These are phyloP conservation scores for Elsinoe arachidis DNA, from an alignment of 2,329 filamentous ascomycete species.

Conservation along the genomic window DNA sequence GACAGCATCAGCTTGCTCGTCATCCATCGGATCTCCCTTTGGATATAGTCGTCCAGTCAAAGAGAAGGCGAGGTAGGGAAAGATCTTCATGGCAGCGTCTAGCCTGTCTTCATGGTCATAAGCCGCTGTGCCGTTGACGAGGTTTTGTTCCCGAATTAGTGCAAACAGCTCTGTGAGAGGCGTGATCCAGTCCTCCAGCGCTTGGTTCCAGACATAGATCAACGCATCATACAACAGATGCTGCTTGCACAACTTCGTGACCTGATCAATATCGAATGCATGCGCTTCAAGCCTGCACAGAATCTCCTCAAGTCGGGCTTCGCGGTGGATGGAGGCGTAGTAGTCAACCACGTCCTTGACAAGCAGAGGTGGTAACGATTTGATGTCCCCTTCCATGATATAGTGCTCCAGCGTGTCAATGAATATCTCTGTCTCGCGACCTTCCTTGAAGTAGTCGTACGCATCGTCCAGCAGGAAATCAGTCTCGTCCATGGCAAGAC, in stretches of 20 bases:
- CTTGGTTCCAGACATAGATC: slow-evolving; percentile 94
- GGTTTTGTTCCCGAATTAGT: slow-evolving; percentile 38
- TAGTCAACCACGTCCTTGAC: slow-evolving; percentile 79
- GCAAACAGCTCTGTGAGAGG: slow-evolving; percentile 75
- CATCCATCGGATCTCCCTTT: slow-evolving; percentile 65
- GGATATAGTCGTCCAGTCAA: slow-evolving; percentile 89
- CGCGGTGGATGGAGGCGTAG: slow-evolving; percentile 67
- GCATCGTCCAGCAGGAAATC: slow-evolving; percentile 88
- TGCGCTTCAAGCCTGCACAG: slow-evolving; percentile 85
- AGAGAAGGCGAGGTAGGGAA: slow-evolving; percentile 86
- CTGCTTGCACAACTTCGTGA: slow-evolving; percentile 82
- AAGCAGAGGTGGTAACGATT: slow-evolving; percentile 66
- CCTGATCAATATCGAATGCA: slow-evolving; percentile 88
- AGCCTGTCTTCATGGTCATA: slow-evolving; percentile 50
- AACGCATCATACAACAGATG: slow-evolving; percentile 89
- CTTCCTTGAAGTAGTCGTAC: slow-evolving; percentile 82
- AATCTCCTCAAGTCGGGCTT: slow-evolving; percentile 79
- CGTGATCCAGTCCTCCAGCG: slow-evolving; percentile 79
- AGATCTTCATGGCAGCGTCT: slow-evolving; percentile 73
- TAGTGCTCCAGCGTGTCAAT: slow-evolving; percentile 82
- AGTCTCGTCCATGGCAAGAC: slow-evolving; percentile 64
- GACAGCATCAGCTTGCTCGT: slow-evolving; percentile 62
- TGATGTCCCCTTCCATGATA: slow-evolving; percentile 70
- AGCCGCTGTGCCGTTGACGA: slow-evolving; percentile 37
- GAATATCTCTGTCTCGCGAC: slow-evolving; percentile 64